phyloP scores from a whole-genome alignment of 2,329 filamentous ascomycete species.

The Xylaria sp. region DNA sequence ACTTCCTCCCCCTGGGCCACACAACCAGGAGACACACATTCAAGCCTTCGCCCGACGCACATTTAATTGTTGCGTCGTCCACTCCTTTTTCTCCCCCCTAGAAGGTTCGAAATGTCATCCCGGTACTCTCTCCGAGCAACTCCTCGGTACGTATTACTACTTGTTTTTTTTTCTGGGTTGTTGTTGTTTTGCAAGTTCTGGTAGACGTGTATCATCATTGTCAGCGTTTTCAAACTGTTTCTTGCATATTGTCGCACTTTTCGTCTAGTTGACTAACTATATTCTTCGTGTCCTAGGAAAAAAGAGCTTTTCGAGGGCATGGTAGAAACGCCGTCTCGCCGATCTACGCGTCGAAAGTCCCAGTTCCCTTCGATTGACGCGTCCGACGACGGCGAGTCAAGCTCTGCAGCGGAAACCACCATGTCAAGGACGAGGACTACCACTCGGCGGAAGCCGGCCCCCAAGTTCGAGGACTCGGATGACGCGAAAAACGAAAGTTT shows the following conservation, averaged over 20 bases:
- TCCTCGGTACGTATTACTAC: conserved; percentile 37
- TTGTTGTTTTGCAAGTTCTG: conserved; percentile 1
- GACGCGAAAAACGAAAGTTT: conserved; percentile 48
- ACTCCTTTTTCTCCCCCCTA: conserved; percentile 37
- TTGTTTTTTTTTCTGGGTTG: conserved; percentile 20
- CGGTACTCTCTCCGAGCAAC: conserved; percentile 41
- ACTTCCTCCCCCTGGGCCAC: conserved; percentile 26
- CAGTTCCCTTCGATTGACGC: conserved; percentile 57
- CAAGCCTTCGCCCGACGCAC: conserved; percentile 39
- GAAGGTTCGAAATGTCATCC: conserved; percentile 37
- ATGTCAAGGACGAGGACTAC: conserved; percentile 49
- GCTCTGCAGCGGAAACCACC: conserved; percentile 58
- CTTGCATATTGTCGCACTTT: conserved; percentile 8
- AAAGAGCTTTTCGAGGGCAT: conserved; percentile 71
- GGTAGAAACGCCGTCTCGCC: conserved; percentile 66
- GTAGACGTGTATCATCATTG: background rate
- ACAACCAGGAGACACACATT: conserved; percentile 10
- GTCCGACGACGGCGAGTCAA: conserved; percentile 63
- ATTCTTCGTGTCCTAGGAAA: conserved; percentile 57
- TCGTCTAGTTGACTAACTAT: conserved; percentile 13
- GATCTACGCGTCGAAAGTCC: conserved; percentile 62
- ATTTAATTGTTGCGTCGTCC: conserved; percentile 45
- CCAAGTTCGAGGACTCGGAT: conserved; percentile 63
- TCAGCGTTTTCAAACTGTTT: background rate
- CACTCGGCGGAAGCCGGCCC: conserved; percentile 59